Evolutionary conservation across 345 rosid genomes (phyloP).

Genomic region (Eutrema heterophyllum): DNA sequence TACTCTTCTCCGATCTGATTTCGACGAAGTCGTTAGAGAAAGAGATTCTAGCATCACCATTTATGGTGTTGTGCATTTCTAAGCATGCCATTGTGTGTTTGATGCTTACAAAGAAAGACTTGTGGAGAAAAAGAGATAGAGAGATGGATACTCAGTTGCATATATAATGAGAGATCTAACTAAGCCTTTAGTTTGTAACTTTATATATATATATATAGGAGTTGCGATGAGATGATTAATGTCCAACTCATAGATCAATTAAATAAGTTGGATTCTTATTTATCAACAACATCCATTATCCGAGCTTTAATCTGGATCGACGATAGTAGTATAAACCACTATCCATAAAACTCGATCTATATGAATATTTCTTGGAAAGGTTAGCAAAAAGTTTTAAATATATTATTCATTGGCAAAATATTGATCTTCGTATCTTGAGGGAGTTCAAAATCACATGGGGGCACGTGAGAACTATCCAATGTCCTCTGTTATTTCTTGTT

Average conservation of each 20-base stretch:
- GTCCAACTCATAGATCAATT: not conserved
- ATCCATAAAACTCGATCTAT: slow-evolving; percentile 9
- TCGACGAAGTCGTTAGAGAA: slow-evolving; percentile 78
- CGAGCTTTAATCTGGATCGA: not conserved
- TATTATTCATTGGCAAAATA: not conserved
- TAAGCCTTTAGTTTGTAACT: not conserved
- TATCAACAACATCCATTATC: not conserved
- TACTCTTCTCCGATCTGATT: slow-evolving; percentile 46
- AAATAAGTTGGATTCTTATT: not conserved
- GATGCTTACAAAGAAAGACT: not conserved
- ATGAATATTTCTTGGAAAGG: not conserved
- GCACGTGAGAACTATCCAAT: slow-evolving; percentile 21
- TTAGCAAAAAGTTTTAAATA: not conserved
- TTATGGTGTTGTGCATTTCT: slow-evolving; percentile 56
- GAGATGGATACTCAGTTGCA: slow-evolving; percentile 6
- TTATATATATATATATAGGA: not conserved
- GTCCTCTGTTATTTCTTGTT: slow-evolving; percentile 1
- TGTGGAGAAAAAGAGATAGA: not conserved
- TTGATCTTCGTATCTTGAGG: slow-evolving; percentile 20
- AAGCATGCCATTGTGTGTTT: slow-evolving; percentile 50
- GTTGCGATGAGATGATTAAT: not conserved
- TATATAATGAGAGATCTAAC: not conserved
- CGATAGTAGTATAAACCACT: not conserved
- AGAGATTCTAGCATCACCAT: slow-evolving; percentile 57
- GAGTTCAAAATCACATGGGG: slow-evolving; percentile 18